Base-by-base conservation (phyloP, 805 yeast genomes). In the Yarrowia sp. region DNA sequence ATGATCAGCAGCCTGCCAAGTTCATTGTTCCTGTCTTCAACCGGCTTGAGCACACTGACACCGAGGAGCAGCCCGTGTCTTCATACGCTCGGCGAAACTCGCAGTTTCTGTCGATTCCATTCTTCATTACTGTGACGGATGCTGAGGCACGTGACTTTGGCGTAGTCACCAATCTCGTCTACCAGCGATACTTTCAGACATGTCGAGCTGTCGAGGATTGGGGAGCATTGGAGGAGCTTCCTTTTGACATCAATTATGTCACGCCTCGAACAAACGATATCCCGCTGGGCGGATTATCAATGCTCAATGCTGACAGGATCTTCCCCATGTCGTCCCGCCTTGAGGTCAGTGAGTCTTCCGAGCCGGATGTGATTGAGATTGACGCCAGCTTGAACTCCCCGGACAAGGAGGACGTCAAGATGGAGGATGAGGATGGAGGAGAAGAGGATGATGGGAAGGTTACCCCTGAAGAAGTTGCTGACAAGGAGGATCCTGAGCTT, bases 81-180 rank as follows among this genome's bases (percentile, higher is more conserved):
- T 12, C 44, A 1, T 62, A 38, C 11, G n/a, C 41, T 12, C 46
- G 30, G n/a, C 46, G 65, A 4, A 43, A 56, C 21, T 62, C 68
- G 3, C 22, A 48, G 46, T 75, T 85, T 0, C 89, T 91, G 75
- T 96, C 92, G 1, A 73, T 86, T 0, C 98, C 98, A 2, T 84
- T 90, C 69, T 86, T 92, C 69, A 78, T 92, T 30, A 80, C 85
- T 0, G 70, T 91, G 12, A 62, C 80, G 1, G 77, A 78, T 36
- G 79, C 78, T 0, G 93, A 89, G 40, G 73, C 80, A 5, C 70
- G 71, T 2, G 85, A 90, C 24, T 85, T 82, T 71, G 88, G 87
- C 6, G 70, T 74, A 1, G 84, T 92, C 8, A 76, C 88, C 68
- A 72, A 73, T 22, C 88, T 87, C 69, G 69, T 91, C 30, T 56